Conservation (phyloP, 2,329 filamentous ascomycete genomes). For the Alternaria panax region DNA sequence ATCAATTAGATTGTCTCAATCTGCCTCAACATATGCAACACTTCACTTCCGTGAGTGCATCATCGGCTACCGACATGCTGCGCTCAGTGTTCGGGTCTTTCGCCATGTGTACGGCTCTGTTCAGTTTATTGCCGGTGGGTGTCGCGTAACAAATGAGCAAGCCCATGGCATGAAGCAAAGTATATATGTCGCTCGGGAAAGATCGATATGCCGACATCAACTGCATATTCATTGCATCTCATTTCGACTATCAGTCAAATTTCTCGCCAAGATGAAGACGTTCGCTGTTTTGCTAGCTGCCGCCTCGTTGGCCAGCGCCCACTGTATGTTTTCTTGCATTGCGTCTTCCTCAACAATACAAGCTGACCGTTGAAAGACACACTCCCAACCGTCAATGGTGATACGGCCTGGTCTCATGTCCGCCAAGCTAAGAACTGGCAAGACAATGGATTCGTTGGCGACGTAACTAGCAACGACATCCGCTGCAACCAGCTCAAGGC, state of each 20-base stretch:
- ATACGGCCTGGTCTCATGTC: slow-evolving; percentile 9
- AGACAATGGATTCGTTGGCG: slow-evolving; percentile 19
- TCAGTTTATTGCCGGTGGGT: slow-evolving; percentile 3
- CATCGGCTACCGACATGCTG: neutral
- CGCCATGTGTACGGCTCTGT: neutral
- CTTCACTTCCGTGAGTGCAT: neutral
- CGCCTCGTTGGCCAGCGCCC: slow-evolving; percentile 11
- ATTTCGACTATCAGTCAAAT: neutral
- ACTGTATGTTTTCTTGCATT: slow-evolving; percentile 3
- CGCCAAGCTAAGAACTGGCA: slow-evolving; percentile 21
- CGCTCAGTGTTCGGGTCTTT: neutral
- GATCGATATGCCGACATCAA: neutral
- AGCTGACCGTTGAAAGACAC: slow-evolving; percentile 10
- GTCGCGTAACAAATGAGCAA: neutral
- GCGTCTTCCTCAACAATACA: rapidly evolving
- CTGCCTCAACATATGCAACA: slow-evolving; percentile 10
- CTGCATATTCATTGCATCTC: slow-evolving; percentile 1
- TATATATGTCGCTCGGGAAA: slow-evolving; percentile 4
- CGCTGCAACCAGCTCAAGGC: slow-evolving; percentile 36
- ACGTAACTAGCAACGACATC: slow-evolving; percentile 32
- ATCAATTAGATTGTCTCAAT: slow-evolving; percentile 10
- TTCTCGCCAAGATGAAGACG: slow-evolving; percentile 7
- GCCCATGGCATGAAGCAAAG: neutral
- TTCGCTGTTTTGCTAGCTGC: slow-evolving; percentile 4
- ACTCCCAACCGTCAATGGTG: slow-evolving; percentile 14